Evolutionary conservation across 2,329 filamentous ascomycete genomes (phyloP), one percentile per base, ranked within the genome.

Genomic region (Orbilia quercus): DNA sequence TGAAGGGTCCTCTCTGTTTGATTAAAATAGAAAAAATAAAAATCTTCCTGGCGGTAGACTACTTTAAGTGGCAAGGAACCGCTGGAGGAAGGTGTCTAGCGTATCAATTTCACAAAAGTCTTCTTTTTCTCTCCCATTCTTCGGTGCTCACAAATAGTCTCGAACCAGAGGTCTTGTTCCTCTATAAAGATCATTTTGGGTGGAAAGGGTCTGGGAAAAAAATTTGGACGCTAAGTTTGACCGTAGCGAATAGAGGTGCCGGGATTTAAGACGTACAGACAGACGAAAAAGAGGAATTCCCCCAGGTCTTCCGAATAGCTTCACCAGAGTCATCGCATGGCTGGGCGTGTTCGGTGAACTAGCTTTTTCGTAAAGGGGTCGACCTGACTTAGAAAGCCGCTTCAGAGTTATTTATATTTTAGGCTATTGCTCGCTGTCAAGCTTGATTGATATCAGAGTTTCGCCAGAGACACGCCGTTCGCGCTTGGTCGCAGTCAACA

Each of bases 181-280:
- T 44, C 31, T 31, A 31, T 31, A 31, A 5, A 9, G 9, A 5
- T 31, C 12, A 18, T 58, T 25, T 20, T 42, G 54, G 53, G 34
- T 53, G 60, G 63, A 59, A 67, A 54, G 53, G 62, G 31, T 67
- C 44, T 59, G 28, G 62, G 50, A 38, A 38, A 64, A 65, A 72
- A 72, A 71, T 60, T 72, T 60, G 51, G 59, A 59, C 64, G 66
- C 66, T 72, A 72, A 14, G n/a, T n/a, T n/a, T n/a, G n/a, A 45
- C 59, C 38, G 48, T 48, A 63, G 66, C 66, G 66, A 71, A 71
- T 71, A 38, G 66, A 23, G 58, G 58, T 50, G 42, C 50, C 31
- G 31, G 48, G 44, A 63, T 62, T 71, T 57, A 16, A 58, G 45
- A 62, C 60, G 42, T 7, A 34, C n/a, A 18, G 16, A 38, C n/a